Evolutionary conservation across 2,329 filamentous ascomycete species (phyloP), one percentile per base, ranked within the genome.

Genomic region (Trichophaea hybrida): DNA sequence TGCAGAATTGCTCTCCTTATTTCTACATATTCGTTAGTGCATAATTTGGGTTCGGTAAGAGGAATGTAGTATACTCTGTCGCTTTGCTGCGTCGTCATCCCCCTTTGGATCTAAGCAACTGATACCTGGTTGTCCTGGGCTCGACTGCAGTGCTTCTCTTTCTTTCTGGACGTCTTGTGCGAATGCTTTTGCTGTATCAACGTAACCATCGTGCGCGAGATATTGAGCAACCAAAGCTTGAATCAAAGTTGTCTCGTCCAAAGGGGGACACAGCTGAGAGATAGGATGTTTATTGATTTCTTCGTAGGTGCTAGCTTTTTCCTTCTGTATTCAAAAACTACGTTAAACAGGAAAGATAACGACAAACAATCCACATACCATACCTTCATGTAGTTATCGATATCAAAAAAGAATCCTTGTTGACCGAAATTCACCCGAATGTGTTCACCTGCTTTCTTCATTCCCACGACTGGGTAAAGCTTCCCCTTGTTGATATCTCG

Each of bases 191-290:
- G 90, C 90, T 0, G 91, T 95, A 66, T 96, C 91, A 6, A 96
- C 85, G 67, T 96, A 97, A 61, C 93, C 93, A 68, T 97, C 93
- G 67, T 97, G 91, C 40, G 90, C 86, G 12, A 98, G 75, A 66
- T 94, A 97, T 72, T 51, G 50, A 64, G 75, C 64, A 69, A 91
- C 82, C 59, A 97, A 75, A 67, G 86, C 80, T 70, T 96, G 89
- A 40, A 95, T 82, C 52, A 97, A 77, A 32, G 85, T 78, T 1
- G 82, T 84, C 72, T 96, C 91, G 62, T 79, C 81, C 63, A 86
- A 75, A 1, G 77, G 77, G 1, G 81, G 80, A 37, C 81, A 79
- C 5, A 93, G 74, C 10, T 43, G 40, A 33, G 79, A 75, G n/a
- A 84, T 78, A 53, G 75, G 76, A 10, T 79, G 74, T 37, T 71